A percentile compares a stretch with the other conserved stretches of the same genome.
Conservation (phyloP, 2,329 filamentous ascomycete genomes). For the Apiospora rasikravindrae region DNA sequence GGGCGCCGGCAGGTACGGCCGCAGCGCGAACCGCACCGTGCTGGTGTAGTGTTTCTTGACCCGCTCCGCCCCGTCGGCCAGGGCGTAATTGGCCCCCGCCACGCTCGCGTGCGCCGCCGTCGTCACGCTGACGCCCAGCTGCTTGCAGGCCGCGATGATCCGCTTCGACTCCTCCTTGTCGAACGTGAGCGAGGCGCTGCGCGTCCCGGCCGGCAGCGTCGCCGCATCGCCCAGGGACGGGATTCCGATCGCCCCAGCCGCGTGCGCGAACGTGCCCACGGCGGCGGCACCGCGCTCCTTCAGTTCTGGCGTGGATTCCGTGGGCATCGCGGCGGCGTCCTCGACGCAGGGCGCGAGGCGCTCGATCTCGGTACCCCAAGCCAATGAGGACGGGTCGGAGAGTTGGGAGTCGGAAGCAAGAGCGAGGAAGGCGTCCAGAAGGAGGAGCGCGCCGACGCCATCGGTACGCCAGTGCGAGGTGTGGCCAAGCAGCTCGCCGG, state of each 20-base stretch:
- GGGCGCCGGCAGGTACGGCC: slow-evolving; percentile 34
- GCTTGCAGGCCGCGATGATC: slow-evolving; percentile 28
- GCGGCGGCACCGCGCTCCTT: slow-evolving; percentile 26
- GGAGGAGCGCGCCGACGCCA: slow-evolving; percentile 34
- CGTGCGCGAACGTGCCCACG: slow-evolving; percentile 27
- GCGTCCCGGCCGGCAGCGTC: slow-evolving; percentile 29
- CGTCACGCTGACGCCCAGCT: slow-evolving; percentile 32
- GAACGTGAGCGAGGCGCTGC: slow-evolving; percentile 22
- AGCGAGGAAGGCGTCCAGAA: slow-evolving; percentile 33
- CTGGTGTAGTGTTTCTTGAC: slow-evolving; percentile 33
- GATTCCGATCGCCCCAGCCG: slow-evolving; percentile 31
- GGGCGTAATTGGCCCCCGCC: slow-evolving; percentile 35
- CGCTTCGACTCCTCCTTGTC: slow-evolving; percentile 28
- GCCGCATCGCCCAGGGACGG: slow-evolving; percentile 28
- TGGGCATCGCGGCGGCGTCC: slow-evolving; percentile 29
- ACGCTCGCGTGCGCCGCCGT: slow-evolving; percentile 39
- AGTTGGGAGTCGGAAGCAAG: slow-evolving; percentile 25
- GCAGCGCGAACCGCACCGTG: slow-evolving; percentile 36
- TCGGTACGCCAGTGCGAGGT: slow-evolving; percentile 39
- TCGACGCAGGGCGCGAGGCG: slow-evolving; percentile 33
- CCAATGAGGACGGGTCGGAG: slow-evolving; percentile 31
- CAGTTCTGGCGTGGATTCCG: slow-evolving; percentile 26
- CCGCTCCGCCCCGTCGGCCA: slow-evolving; percentile 24
- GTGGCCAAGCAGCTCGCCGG: slow-evolving; percentile 26
- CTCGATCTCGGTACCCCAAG: slow-evolving; percentile 35